Percentiles rank a stretch among this genome's conserved stretches.
Evolutionary conservation across 176 grass and related monocot genomes (phyloP).

Genomic region (Eleusine indica): DNA sequence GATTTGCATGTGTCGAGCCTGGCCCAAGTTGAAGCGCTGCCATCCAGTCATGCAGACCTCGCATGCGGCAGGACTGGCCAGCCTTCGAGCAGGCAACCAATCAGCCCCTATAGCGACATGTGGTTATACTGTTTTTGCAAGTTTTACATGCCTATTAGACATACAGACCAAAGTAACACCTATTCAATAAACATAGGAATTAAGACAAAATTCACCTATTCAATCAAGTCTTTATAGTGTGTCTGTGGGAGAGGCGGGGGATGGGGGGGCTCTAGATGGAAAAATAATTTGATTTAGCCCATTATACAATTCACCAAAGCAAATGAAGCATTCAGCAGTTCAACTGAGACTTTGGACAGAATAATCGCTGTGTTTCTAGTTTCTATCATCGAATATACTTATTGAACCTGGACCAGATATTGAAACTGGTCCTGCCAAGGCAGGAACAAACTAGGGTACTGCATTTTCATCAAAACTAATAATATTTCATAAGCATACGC

Average conservation of each 20-base stretch:
- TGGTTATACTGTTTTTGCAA: not conserved
- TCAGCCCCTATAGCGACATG: not conserved
- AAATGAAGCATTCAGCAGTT: no score
- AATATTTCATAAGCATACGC: not conserved
- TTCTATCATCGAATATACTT: not conserved
- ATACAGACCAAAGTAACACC: not conserved
- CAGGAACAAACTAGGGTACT: not conserved
- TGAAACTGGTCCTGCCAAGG: not conserved
- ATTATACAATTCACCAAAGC: no score
- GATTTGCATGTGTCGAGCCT: no score
- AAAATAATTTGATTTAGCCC: no score
- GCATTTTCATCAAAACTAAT: constrained; percentile 1
- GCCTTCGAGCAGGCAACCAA: no score
- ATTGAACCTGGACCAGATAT: not conserved
- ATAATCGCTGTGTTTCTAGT: not conserved
- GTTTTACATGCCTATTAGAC: not conserved
- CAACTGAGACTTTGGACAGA: no score
- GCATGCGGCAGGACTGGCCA: no score
- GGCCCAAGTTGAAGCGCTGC: no score
- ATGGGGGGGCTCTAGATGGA: no score
- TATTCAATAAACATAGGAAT: not conserved
- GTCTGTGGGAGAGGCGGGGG: no score
- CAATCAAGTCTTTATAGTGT: no score
- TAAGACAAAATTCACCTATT: not conserved
- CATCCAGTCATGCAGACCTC: no score